Percentiles rank a stretch among this genome's conserved stretches.
phyloP scores from a whole-genome alignment of 176 grass and related monocot genomes.

The Rhynchospora breviuscula region DNA sequence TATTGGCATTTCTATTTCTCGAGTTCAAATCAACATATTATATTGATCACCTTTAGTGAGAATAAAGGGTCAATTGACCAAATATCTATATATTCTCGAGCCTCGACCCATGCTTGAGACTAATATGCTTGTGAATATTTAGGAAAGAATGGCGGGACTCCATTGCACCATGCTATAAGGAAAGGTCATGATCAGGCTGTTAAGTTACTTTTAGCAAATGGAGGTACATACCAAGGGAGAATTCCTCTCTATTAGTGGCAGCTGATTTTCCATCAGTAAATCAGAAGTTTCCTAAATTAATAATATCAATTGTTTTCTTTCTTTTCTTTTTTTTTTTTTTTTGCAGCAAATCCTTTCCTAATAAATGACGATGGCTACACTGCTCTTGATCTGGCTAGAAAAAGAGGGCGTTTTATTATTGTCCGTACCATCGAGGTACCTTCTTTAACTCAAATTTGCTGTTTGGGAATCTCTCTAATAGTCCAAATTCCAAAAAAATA shows the following conservation, averaged over 20 bases:
- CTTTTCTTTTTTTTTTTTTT: neutral
- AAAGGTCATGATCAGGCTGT: constrained; percentile 61
- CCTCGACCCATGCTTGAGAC: neutral
- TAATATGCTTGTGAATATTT: constrained; percentile 7
- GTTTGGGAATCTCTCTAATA: neutral
- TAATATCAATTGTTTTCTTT: neutral
- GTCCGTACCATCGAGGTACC: constrained; percentile 91
- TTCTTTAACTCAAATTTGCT: neutral
- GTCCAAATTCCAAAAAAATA: neutral
- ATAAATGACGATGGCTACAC: constrained; percentile 74
- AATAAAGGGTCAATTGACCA: neutral
- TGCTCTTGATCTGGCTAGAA: constrained; percentile 88
- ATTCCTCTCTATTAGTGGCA: neutral
- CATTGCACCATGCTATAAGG: constrained; percentile 97
- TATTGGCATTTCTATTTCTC: neutral
- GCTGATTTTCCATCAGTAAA: neutral
- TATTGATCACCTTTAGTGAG: neutral
- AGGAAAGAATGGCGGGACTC: constrained; percentile 71
- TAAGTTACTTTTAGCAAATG: constrained; percentile 73
- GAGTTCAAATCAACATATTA: neutral
- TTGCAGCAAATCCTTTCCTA: constrained; percentile 69
- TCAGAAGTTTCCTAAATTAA: neutral
- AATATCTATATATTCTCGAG: neutral
- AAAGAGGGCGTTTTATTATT: constrained; percentile 69
- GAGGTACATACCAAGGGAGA: constrained; percentile 39